Base-by-base conservation (phyloP, 345 rosid genomes). In the Crucihimalaya himalaica region DNA sequence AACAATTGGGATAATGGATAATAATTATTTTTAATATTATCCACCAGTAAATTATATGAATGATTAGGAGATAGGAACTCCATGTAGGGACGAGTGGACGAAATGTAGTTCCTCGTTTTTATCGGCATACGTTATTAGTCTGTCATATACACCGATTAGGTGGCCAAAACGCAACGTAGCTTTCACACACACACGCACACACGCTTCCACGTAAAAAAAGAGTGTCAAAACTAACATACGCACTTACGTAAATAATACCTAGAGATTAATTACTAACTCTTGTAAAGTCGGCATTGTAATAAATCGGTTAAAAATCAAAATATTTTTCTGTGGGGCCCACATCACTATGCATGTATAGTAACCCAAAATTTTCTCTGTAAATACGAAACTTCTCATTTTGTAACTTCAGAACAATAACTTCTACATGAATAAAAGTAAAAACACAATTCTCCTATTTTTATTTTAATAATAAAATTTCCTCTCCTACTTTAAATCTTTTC, bases 101-200 rank as follows among this genome's bases (percentile, higher is more conserved):
- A 32, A n/a, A 63, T 16, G 27, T 4, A 31, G 23, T 63, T 39
- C 64, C 15, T 45, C 48, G 64, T 53, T 45, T 18, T 55, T 73
- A 55, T 64, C 50, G 58, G 16, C 66, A 2, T 8, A 65, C 31
- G 56, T 65, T 46, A 69, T 70, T 35, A 29, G 39, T 62, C 10
- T 5, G 42, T 54, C 59, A n/a, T 51, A 15, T 5, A 43, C 48
- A 43, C 48, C 48, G 21, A 11, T 31, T 55, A 18, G n/a, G 45
- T 35, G 27, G 19, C 63, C 32, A 56, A 32, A 56, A 20, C 4
- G 27, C n/a, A 12, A 4, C 19, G 11, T 19, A 16, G 51, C 43
- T 2, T 23, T 52, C 23, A 19, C 39, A 35, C 13, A 35, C 39
- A 34, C 43, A 1, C 5, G n/a, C 16, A 40, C 20, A 21, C 16